Percentiles rank a stretch among this genome's conserved stretches.
phyloP scores from a whole-genome alignment of 768 basidiomycete genomes.

The Mycena amicta region DNA sequence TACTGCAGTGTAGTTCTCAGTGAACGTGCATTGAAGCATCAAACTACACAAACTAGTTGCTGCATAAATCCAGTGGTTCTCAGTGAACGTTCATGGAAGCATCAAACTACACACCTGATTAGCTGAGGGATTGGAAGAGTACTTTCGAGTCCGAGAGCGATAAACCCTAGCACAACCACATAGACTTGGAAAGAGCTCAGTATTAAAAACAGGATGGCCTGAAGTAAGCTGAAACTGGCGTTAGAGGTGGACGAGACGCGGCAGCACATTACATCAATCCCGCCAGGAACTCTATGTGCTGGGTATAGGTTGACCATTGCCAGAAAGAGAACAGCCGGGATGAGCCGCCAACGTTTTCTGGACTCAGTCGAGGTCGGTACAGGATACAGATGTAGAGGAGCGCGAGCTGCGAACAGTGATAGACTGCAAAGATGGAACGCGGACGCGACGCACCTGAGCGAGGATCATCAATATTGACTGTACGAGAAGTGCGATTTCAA shows the following conservation, averaged over 20 bases:
- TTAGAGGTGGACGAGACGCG: constrained; percentile 27
- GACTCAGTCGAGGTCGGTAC: constrained; percentile 62
- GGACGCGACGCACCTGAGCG: constrained; percentile 60
- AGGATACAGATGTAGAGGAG: constrained; percentile 81
- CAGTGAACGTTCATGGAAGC: not conserved
- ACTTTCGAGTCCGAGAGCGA: constrained; percentile 82
- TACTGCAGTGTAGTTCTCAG: constrained; percentile 81
- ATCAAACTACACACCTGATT: constrained; percentile 53
- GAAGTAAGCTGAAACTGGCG: constrained; percentile 49
- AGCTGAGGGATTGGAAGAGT: constrained; percentile 86
- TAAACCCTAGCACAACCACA: constrained; percentile 67
- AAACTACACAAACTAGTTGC: constrained; percentile 27
- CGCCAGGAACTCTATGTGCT: constrained; percentile 83
- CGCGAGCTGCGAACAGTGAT: constrained; percentile 54
- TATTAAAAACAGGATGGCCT: constrained; percentile 75
- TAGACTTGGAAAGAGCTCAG: constrained; percentile 65
- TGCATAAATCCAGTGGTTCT: constrained; percentile 48
- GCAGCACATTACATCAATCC: constrained; percentile 62
- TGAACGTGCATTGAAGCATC: not conserved
- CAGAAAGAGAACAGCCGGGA: constrained; percentile 75
- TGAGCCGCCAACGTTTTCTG: constrained; percentile 62
- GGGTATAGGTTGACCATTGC: constrained; percentile 80
- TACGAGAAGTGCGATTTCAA: constrained; percentile 75
- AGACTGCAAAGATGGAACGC: constrained; percentile 6
- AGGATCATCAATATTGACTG: constrained; percentile 87